phyloP scores from a whole-genome alignment of 768 basidiomycete species.

The Macrolepiota fuliginosa region DNA sequence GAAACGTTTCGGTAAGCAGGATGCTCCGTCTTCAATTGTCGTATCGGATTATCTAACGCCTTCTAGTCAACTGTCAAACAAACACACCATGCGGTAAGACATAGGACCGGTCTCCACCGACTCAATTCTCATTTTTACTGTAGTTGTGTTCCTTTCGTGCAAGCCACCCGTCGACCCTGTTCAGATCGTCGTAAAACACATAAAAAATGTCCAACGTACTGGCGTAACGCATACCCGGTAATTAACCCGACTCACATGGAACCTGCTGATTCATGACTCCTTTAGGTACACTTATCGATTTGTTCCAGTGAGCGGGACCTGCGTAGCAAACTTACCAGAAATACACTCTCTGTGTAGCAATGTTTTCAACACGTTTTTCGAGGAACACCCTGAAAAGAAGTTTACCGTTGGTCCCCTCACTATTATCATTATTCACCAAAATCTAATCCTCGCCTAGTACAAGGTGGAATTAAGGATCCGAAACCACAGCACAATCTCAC shows the following conservation, averaged over 20 bases:
- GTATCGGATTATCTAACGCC: neutral
- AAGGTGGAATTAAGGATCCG: conserved; percentile 76
- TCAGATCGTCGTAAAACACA: conserved; percentile 58
- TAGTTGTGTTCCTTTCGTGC: conserved; percentile 81
- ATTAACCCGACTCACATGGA: conserved; percentile 13
- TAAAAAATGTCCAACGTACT: conserved; percentile 59
- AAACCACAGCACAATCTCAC: conserved; percentile 70
- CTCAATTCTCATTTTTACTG: conserved; percentile 7
- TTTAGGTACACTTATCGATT: conserved; percentile 68
- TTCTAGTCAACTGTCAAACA: conserved; percentile 69
- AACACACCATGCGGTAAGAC: conserved; percentile 74
- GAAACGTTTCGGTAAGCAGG: conserved; percentile 57
- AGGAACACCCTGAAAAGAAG: conserved; percentile 37
- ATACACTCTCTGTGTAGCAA: conserved; percentile 60
- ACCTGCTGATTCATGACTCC: neutral
- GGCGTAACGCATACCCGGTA: conserved; percentile 69
- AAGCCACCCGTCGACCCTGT: conserved; percentile 78
- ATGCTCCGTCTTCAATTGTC: neutral
- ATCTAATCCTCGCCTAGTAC: conserved; percentile 48
- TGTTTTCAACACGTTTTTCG: conserved; percentile 52
- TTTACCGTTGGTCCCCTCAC: conserved; percentile 41
- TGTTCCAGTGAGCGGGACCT: conserved; percentile 66
- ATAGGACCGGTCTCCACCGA: neutral
- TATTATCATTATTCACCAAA: neutral
- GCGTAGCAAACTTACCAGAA: conserved; percentile 66